These are phyloP conservation scores for Fusarium pseudoanthophilum DNA, from an alignment of 2,329 filamentous ascomycete genomes.

Conservation along the genomic window DNA sequence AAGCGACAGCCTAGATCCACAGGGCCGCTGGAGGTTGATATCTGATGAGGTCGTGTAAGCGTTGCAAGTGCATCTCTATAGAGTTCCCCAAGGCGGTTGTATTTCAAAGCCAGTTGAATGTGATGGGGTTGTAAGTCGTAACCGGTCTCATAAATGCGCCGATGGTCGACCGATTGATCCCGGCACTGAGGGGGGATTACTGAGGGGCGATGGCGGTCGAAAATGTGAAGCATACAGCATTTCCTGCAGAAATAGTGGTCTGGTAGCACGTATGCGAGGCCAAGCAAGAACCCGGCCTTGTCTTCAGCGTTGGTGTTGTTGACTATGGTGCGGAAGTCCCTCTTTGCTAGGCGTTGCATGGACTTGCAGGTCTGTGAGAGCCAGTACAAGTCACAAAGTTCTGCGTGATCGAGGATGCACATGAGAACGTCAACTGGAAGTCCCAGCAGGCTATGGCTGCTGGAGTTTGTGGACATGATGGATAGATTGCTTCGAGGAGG, in stretches of 20 bases:
- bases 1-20: no score
- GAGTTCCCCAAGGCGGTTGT: neutral
- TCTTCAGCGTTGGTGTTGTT: neutral
- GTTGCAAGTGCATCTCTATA: no score
- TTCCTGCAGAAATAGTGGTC: neutral
- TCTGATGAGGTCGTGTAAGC: no score
- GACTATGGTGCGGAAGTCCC: neutral
- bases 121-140: neutral
- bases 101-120: neutral
- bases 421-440: neutral
- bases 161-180: neutral
- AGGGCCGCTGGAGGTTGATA: no score
- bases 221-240: neutral
- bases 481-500: neutral
- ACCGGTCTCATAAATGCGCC: neutral
- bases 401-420: neutral
- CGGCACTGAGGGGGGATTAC: fast-evolving
- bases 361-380: neutral
- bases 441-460: neutral
- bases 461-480: neutral
- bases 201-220: fast-evolving
- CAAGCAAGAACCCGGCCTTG: neutral
- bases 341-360: neutral
- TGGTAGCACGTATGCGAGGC: neutral
- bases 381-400: neutral